Evolutionary conservation across 768 basidiomycete species (phyloP).

Genomic region (Tylopilus sp.): DNA sequence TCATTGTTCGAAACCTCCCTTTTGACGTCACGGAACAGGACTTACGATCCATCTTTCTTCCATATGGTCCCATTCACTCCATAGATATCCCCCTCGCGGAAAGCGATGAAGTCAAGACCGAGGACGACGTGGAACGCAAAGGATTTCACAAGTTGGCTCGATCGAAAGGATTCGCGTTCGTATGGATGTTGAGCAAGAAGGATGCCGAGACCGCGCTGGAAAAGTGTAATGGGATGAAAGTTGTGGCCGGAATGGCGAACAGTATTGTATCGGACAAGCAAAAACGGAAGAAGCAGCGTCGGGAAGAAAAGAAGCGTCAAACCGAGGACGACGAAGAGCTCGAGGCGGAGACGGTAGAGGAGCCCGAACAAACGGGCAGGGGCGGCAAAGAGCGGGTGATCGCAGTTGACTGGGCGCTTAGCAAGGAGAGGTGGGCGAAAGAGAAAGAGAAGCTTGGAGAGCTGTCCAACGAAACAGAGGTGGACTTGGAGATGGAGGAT

Average conservation of each 20-base stretch:
- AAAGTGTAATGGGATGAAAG: constrained; percentile 70
- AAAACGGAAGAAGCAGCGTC: constrained; percentile 59
- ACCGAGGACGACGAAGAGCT: constrained; percentile 32
- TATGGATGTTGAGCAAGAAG: constrained; percentile 86
- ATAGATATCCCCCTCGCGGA: constrained; percentile 68
- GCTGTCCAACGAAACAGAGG: constrained; percentile 24
- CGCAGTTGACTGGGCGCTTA: constrained; percentile 95
- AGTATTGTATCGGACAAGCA: constrained; percentile 58
- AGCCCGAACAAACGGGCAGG: constrained; percentile 32
- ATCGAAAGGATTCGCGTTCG: constrained; percentile 86
- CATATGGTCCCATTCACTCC: constrained; percentile 82
- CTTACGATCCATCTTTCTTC: constrained; percentile 80
- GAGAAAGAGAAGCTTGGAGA: constrained; percentile 56
- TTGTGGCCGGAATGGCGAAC: constrained; percentile 62
- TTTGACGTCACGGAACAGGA: constrained; percentile 83
- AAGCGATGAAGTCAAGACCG: constrained; percentile 23
- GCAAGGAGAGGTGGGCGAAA: constrained; percentile 90
- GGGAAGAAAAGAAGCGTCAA: constrained; percentile 46
- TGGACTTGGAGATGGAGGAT: constrained; percentile 32
- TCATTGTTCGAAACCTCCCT: constrained; percentile 90
- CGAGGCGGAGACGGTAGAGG: constrained; percentile 32
- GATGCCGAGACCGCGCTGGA: constrained; percentile 83
- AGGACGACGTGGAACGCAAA: constrained; percentile 26
- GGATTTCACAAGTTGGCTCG: constrained; percentile 25
- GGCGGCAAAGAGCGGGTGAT: constrained; percentile 57